Percentiles rank a stretch among this genome's conserved stretches.
Evolutionary conservation across 768 basidiomycete genomes (phyloP).

Genomic region (Rubroboletus pulcherrimus): DNA sequence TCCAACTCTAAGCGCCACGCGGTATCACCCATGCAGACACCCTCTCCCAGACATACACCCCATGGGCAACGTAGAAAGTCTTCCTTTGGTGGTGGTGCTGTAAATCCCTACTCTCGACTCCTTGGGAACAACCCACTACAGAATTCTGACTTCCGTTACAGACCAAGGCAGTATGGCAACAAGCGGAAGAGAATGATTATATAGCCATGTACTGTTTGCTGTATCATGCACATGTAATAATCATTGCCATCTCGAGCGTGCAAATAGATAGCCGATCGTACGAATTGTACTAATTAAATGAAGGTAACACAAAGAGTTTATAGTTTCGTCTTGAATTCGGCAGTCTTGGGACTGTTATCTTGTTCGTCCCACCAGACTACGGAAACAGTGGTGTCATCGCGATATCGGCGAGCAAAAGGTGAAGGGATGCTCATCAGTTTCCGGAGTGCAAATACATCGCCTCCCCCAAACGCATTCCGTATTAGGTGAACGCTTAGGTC

Average conservation of each 20-base stretch:
- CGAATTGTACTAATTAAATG: background rate
- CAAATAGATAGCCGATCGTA: background rate
- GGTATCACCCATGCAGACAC: conserved; percentile 19
- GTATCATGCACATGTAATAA: conserved; percentile 6
- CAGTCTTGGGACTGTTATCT: conserved; percentile 37
- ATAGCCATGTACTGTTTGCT: conserved; percentile 25
- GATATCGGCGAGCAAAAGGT: conserved; percentile 68
- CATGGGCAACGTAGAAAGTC: conserved; percentile 26
- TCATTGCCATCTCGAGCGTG: background rate
- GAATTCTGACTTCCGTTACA: conserved; percentile 22
- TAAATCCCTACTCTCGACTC: conserved; percentile 36
- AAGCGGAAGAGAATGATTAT: conserved; percentile 35
- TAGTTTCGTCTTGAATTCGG: conserved; percentile 48
- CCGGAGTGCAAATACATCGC: conserved; percentile 54
- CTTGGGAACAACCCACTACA: conserved; percentile 34
- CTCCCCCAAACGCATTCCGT: conserved; percentile 90
- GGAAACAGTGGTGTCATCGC: conserved; percentile 84
- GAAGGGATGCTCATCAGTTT: conserved; percentile 77
- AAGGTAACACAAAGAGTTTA: conserved; percentile 24
- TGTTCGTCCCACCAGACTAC: conserved; percentile 80
- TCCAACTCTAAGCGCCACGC: conserved; percentile 19
- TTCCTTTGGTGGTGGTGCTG: conserved; percentile 29
- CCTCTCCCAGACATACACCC: conserved; percentile 22
- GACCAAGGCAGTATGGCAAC: conserved; percentile 29
- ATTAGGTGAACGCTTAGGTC: conserved; percentile 81